Conservation (phyloP, 2,329 filamentous ascomycete genomes). For the Daldinia eschscholtzii region DNA sequence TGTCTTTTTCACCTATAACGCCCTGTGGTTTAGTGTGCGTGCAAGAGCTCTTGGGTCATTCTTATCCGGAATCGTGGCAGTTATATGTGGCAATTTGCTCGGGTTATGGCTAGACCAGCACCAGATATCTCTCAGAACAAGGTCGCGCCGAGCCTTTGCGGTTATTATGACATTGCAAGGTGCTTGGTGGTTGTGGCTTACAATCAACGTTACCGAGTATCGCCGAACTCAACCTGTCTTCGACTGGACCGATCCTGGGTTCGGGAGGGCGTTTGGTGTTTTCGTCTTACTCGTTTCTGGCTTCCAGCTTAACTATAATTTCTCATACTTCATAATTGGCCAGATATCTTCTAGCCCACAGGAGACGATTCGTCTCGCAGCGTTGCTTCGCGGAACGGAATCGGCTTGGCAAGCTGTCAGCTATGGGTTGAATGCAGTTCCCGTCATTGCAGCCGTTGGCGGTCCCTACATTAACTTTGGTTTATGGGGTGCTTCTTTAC, state of each 20-base stretch:
- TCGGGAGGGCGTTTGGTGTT: conserved; percentile 74
- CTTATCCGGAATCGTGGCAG: conserved; percentile 74
- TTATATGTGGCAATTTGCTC: conserved; percentile 74
- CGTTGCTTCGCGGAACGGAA: conserved; percentile 76
- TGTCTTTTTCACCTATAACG: conserved; percentile 77
- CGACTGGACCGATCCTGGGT: conserved; percentile 74
- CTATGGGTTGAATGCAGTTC: conserved; percentile 74
- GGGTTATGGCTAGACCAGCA: conserved; percentile 75
- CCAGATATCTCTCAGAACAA: conserved; percentile 64
- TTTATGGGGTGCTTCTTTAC: conserved; percentile 73
- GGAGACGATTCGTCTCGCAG: conserved; percentile 76
- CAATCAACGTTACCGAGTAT: conserved; percentile 73
- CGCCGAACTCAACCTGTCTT: conserved; percentile 68
- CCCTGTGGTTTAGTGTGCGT: conserved; percentile 77
- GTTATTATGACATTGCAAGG: conserved; percentile 70
- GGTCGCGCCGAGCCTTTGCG: conserved; percentile 68
- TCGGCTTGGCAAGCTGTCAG: conserved; percentile 80
- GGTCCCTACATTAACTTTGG: conserved; percentile 78
- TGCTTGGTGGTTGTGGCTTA: conserved; percentile 80
- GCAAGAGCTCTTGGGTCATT: conserved; percentile 78
- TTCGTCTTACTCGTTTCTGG: conserved; percentile 76
- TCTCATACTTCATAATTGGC: conserved; percentile 77
- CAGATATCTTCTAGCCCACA: conserved; percentile 72
- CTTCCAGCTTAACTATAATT: conserved; percentile 81
- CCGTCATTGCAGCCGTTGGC: conserved; percentile 73